These are phyloP conservation scores for Marasmius fiardii DNA, from an alignment of 1,284 basidiomycete species.

Conservation along the genomic window DNA sequence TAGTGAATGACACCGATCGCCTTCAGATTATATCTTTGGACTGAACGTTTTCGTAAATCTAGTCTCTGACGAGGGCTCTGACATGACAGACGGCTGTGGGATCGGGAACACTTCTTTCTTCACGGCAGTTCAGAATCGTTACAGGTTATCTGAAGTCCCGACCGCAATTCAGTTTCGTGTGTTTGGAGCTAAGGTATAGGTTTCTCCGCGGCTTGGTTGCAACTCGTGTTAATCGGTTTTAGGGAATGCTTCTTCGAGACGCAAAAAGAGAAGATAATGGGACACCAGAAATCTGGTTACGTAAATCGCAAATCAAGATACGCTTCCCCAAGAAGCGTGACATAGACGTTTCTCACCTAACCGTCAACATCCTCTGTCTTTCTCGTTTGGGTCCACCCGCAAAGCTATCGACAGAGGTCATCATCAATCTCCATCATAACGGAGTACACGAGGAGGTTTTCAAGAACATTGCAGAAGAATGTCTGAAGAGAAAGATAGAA, in stretches of 20 bases:
- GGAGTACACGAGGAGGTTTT: slow-evolving; percentile 32
- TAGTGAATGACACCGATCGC: slow-evolving; percentile 19
- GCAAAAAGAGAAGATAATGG: slow-evolving; percentile 14
- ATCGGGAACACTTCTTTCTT: slow-evolving; percentile 19
- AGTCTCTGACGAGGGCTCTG: slow-evolving; percentile 18
- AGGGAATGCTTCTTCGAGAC: slow-evolving; percentile 28
- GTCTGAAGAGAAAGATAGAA: slow-evolving; percentile 21
- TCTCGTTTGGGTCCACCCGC: slow-evolving; percentile 31
- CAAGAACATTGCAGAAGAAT: slow-evolving; percentile 21
- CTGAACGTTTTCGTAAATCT: not conserved
- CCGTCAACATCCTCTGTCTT: slow-evolving; percentile 36
- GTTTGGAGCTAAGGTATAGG: slow-evolving; percentile 29
- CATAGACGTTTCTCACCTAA: slow-evolving; percentile 27
- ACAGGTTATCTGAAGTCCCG: slow-evolving; percentile 28
- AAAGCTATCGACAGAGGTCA: slow-evolving; percentile 37
- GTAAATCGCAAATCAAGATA: slow-evolving; percentile 42
- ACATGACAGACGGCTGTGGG: slow-evolving; percentile 28
- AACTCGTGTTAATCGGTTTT: not conserved
- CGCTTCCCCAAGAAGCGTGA: slow-evolving; percentile 18
- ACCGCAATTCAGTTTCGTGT: slow-evolving; percentile 39
- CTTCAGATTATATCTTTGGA: not conserved
- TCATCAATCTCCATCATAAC: slow-evolving; percentile 44
- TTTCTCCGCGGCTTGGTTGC: not conserved
- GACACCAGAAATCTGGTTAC: slow-evolving; percentile 29
- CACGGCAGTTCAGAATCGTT: slow-evolving; percentile 22